Evolutionary conservation across 2,329 filamentous ascomycete genomes (phyloP), one percentile per base, ranked within the genome.

Genomic region (Penicillium sp.): DNA sequence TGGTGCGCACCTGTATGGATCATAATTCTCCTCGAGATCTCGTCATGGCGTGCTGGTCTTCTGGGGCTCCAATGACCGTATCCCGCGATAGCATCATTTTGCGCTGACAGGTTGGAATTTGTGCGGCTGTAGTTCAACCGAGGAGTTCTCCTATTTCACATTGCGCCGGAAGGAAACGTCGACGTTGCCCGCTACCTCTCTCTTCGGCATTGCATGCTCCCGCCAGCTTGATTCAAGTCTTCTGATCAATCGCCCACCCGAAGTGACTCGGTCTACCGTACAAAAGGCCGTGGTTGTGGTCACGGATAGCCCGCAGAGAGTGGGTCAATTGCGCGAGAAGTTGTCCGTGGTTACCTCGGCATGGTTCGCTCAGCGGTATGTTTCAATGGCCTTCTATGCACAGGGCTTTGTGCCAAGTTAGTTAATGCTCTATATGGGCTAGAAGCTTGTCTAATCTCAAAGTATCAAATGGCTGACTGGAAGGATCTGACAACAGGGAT

Each of bases 141-240:
- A 99, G 78, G 95, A 98, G 78, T 99, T 98, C 81, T 97, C 93
- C 53, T 99, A 99, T 80, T 99, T 99, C 75, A 98, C 94, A 9
- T 87, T 99, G 53, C 83, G 92, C 59, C 86, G 87, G 55, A 78
- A 78, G 61, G 73, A 73, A 49, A 79, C 78, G 10, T 54, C 73
- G 1, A 69, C 69, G 2, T 59, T 63, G 35, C 85, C 88, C 6
- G 86, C 87, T 33, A 92, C 91, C 2, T 96, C 92, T 24, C 86
- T 99, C 22, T 99, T 99, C 73, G 95, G 95, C 62, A 97, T 99
- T 72, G 90, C 92, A 18, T 99, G 95, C 76, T 96, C 94, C 16
- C 86, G 94, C 60, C 95, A 98, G 78, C 85, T 99, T 70, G 91
- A 96, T 71, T 85, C 92, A 16, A 86, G 87, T 14, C 82, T 88